Evolutionary conservation across 1,284 basidiomycete species (phyloP).

Genomic region (Cerioporus squamosus): DNA sequence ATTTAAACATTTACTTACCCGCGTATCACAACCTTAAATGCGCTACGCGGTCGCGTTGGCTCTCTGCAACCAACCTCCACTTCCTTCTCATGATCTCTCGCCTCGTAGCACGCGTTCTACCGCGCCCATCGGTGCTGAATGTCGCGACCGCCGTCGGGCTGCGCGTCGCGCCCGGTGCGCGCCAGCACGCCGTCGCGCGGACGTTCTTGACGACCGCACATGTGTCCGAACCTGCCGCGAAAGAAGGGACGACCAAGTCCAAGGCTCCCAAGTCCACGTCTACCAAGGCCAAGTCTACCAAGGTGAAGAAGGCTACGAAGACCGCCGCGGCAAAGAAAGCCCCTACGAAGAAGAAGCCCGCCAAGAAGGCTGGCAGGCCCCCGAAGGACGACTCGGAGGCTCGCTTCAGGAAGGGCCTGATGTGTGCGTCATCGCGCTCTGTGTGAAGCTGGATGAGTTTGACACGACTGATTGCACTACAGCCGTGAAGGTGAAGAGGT

Average conservation of each 20-base stretch:
- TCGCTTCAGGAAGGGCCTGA: conserved; percentile 11
- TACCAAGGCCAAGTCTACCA: too few relatives aligned
- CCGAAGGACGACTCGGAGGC: conserved; percentile 6
- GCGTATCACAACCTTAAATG: background rate
- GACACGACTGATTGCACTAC: background rate
- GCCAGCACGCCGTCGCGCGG: conserved; percentile 10
- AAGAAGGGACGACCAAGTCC: background rate
- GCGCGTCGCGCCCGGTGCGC: background rate
- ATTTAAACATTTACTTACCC: background rate
- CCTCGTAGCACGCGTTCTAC: conserved; percentile 14
- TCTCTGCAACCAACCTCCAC: background rate
- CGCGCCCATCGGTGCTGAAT: conserved; percentile 3
- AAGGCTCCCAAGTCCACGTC: too few relatives aligned
- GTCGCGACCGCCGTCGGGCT: background rate
- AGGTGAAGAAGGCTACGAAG: conserved; percentile 7
- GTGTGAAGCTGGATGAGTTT: too few relatives aligned
- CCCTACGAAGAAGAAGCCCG: background rate
- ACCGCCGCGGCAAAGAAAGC: conserved; percentile 3
- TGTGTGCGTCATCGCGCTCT: background rate
- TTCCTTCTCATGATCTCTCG: conserved; percentile 10
- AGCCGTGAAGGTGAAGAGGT: conserved; percentile 10
- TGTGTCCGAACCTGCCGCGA: conserved; percentile 7
- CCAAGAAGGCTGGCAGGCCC: background rate
- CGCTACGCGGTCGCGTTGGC: conserved; percentile 4
- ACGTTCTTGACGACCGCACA: conserved; percentile 18